These are phyloP conservation scores for Deakozyma indianensis DNA, from an alignment of 805 yeast genomes.

Conservation along the genomic window DNA sequence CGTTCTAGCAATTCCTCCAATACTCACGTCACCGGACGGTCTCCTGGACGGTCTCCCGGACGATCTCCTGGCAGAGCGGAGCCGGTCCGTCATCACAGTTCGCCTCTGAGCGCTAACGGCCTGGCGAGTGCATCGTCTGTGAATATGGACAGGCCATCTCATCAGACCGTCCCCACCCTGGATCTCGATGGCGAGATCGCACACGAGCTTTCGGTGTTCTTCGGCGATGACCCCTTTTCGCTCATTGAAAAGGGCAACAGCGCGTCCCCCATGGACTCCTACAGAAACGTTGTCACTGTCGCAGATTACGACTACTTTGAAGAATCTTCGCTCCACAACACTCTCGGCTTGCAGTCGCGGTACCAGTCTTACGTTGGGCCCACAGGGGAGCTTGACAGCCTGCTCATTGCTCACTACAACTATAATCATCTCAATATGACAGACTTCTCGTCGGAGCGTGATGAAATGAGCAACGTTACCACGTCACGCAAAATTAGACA, in stretches of 20 bases:
- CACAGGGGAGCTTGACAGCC: slow-evolving; percentile 15
- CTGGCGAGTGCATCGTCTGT: no score
- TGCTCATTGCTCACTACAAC: slow-evolving; percentile 13
- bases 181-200: background rate
- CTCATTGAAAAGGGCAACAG: background rate
- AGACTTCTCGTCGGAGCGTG: slow-evolving; percentile 7
- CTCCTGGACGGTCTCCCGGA: no score
- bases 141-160: no score
- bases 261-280: background rate
- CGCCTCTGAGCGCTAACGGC: no score
- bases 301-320: slow-evolving; percentile 16
- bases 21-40: no score
- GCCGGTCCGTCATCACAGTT: no score
- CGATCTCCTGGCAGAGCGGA: no score
- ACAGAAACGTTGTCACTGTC: slow-evolving; percentile 6
- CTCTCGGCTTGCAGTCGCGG: slow-evolving; percentile 16
- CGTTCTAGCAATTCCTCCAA: no score
- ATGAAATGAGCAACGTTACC: slow-evolving; percentile 4
- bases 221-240: slow-evolving; percentile 1
- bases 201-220: background rate
- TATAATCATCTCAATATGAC: slow-evolving; percentile 11
- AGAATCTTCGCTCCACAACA: slow-evolving; percentile 13
- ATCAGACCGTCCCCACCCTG: no score
- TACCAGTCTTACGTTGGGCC: slow-evolving; percentile 16
- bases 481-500: slow-evolving; percentile 9